These are phyloP conservation scores for Eutypa lata DNA, from an alignment of 2,329 filamentous ascomycete genomes.

Conservation along the genomic window DNA sequence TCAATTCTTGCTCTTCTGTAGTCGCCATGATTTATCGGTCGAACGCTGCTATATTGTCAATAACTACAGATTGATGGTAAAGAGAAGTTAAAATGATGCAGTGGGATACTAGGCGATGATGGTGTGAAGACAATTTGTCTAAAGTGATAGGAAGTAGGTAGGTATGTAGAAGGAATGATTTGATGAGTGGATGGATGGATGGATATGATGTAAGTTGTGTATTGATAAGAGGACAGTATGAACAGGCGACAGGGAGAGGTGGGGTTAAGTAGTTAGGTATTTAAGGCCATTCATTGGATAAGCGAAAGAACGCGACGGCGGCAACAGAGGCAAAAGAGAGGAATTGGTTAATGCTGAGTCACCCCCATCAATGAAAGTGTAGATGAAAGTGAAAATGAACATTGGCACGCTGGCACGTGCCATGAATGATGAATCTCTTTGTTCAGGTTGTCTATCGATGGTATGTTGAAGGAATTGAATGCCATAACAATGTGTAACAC, in stretches of 20 bases:
- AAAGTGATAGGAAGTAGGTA: background rate
- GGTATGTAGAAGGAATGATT: background rate
- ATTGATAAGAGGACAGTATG: too few species aligned
- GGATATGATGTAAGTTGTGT: too few species aligned
- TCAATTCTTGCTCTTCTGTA: slow-evolving; percentile 47
- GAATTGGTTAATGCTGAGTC: background rate
- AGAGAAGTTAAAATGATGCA: background rate
- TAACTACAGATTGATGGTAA: background rate
- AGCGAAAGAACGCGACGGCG: background rate
- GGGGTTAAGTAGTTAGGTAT: background rate
- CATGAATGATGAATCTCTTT: background rate
- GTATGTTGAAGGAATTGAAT: background rate
- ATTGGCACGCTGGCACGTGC: too few species aligned
- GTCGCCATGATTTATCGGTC: slow-evolving; percentile 21
- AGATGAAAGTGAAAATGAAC: background rate
- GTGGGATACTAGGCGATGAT: background rate
- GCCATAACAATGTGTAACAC: background rate
- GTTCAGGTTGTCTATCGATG: background rate
- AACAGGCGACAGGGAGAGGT: background rate
- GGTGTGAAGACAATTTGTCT: too few species aligned
- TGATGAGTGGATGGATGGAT: too few species aligned
- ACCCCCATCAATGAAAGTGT: background rate
- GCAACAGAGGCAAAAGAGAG: background rate
- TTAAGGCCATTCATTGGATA: background rate
- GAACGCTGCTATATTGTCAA: background rate